Evolutionary conservation across 805 yeast genomes (phyloP).

Genomic region (Kluyveromyces nonfermentans): DNA sequence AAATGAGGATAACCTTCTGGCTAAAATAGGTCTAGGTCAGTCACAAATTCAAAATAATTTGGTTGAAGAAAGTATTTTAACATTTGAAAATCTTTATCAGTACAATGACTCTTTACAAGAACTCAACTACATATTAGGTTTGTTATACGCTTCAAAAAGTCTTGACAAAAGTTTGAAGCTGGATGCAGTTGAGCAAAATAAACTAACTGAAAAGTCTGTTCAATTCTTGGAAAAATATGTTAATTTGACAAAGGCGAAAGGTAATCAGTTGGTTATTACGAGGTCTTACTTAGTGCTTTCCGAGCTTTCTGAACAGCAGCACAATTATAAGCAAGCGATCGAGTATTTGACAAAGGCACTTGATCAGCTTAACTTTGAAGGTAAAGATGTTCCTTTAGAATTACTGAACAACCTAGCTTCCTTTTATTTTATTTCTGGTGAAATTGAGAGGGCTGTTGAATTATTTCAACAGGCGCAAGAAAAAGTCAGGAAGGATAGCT

Average conservation of each 20-base stretch:
- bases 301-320: slow-evolving; percentile 56
- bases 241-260: slow-evolving; percentile 44
- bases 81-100: slow-evolving; percentile 68
- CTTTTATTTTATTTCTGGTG: slow-evolving; percentile 58
- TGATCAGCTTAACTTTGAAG: slow-evolving; percentile 34
- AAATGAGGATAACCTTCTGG: slow-evolving; percentile 54
- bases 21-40: slow-evolving; percentile 80
- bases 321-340: slow-evolving; percentile 54
- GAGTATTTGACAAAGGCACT: slow-evolving; percentile 52
- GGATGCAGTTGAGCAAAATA: slow-evolving; percentile 14
- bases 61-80: slow-evolving; percentile 72
- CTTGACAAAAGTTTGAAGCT: slow-evolving; percentile 3
- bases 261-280: slow-evolving; percentile 47
- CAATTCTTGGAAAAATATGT: slow-evolving; percentile 61
- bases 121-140: slow-evolving; percentile 66
- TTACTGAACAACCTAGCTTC: slow-evolving; percentile 81
- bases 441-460: slow-evolving; percentile 46
- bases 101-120: slow-evolving; percentile 62
- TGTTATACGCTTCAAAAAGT: slow-evolving; percentile 51
- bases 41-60: slow-evolving; percentile 68
- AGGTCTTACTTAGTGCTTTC: slow-evolving; percentile 65
- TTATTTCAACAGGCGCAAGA: slow-evolving; percentile 42
- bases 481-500: slow-evolving; percentile 24
- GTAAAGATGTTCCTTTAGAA: slow-evolving; percentile 40
- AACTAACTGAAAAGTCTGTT: slow-evolving; percentile 43